Conservation (phyloP, 2,329 filamentous ascomycete genomes). For the Colletotrichum cereale region DNA sequence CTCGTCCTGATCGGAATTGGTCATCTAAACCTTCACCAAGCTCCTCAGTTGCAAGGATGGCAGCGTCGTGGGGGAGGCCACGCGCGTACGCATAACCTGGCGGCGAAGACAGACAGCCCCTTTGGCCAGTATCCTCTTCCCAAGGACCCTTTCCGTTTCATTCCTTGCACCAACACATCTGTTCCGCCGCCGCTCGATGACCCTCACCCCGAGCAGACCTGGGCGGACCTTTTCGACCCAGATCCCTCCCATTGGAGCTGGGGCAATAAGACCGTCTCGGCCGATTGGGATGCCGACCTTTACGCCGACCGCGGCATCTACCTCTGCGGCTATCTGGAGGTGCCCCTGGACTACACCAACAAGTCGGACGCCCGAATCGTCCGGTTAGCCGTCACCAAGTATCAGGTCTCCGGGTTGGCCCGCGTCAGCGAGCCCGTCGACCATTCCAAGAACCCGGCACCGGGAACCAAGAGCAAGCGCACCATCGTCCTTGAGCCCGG, state of each 20-base stretch:
- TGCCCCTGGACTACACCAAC: constrained; percentile 63
- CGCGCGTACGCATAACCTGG: background rate
- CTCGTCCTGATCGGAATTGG: constrained; percentile 10
- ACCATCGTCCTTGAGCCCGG: constrained; percentile 65
- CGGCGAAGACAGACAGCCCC: background rate
- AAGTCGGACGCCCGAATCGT: constrained; percentile 56
- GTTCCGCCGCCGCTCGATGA: constrained; percentile 58
- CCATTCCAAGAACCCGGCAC: constrained; percentile 32
- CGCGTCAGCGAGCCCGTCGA: constrained; percentile 38
- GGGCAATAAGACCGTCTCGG: constrained; percentile 47
- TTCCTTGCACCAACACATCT: constrained; percentile 59
- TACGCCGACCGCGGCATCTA: constrained; percentile 58
- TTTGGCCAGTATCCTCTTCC: constrained; percentile 54
- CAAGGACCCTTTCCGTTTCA: constrained; percentile 60
- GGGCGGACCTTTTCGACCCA: constrained; percentile 58
- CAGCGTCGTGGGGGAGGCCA: background rate
- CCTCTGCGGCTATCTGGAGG: constrained; percentile 62
- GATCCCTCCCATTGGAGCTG: constrained; percentile 61
- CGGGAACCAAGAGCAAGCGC: constrained; percentile 56
- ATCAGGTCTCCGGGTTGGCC: constrained; percentile 60
- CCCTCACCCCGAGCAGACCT: constrained; percentile 50
- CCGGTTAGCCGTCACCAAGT: constrained; percentile 63
- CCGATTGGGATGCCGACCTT: constrained; percentile 44
- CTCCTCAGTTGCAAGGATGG: background rate
- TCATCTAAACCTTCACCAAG: background rate